Conservation (phyloP, 306 rosid species). For the Sophora flavescens region DNA sequence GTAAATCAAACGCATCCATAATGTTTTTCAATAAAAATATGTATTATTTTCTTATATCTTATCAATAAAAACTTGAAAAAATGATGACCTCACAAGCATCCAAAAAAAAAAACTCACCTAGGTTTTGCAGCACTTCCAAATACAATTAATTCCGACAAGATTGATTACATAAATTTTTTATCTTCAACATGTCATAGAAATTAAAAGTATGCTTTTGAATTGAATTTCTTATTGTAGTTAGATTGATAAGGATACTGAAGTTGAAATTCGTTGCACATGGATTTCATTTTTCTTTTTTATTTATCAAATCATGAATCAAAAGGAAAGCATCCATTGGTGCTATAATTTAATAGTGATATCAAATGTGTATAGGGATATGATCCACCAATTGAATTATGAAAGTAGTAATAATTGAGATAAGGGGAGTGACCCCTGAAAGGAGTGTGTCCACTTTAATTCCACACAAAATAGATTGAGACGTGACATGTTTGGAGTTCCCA, state of each 20-base stretch:
- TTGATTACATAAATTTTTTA: not conserved
- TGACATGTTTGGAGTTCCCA: slow-evolving; percentile 34
- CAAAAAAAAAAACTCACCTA: too few species aligned
- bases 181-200: not conserved
- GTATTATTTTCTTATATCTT: too few species aligned
- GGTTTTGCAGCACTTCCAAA: not conserved
- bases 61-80: too few species aligned
- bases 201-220: not conserved
- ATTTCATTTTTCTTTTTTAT: too few species aligned
- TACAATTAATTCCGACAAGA: not conserved
- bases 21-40: too few species aligned
- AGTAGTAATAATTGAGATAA: slow-evolving; percentile 20
- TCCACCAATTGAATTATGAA: not conserved
- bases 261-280: not conserved
- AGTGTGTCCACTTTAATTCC: slow-evolving; percentile 3
- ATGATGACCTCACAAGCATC: too few species aligned
- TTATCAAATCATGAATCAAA: not conserved
- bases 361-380: slow-evolving; percentile 8
- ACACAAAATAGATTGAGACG: slow-evolving; percentile 3
- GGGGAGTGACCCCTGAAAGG: not conserved
- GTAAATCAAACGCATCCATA: too few species aligned
- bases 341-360: not conserved
- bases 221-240: slow-evolving; percentile 18
- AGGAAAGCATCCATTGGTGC: not conserved
- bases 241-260: not conserved